Percentiles rank a stretch among this genome's conserved stretches.
These are phyloP conservation scores for Echinosophora koreensis DNA, from an alignment of 306 rosid species.

Conservation along the genomic window DNA sequence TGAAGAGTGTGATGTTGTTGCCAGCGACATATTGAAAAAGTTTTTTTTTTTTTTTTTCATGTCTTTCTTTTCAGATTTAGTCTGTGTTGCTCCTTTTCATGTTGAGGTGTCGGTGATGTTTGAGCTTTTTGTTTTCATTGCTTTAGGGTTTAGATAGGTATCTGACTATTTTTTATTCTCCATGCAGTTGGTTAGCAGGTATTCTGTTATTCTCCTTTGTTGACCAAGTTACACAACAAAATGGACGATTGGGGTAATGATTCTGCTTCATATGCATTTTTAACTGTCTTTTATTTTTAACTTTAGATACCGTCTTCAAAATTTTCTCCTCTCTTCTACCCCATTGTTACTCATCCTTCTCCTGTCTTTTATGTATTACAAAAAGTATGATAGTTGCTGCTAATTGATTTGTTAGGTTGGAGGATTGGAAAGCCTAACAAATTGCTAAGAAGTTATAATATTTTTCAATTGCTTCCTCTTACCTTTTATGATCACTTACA, in stretches of 20 bases:
- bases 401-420: slow-evolving; percentile 4
- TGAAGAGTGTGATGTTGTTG: not conserved
- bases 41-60: not conserved
- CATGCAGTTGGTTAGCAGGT: slow-evolving; percentile 35
- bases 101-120: not conserved
- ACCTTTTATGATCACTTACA: not conserved
- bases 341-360: not conserved
- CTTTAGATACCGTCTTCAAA: not conserved
- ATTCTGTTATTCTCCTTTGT: slow-evolving; percentile 26
- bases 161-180: slow-evolving; percentile 2
- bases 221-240: slow-evolving; percentile 23
- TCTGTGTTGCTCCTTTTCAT: too few relatives aligned
- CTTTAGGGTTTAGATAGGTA: not conserved
- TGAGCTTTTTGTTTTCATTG: not conserved
- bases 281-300: not conserved
- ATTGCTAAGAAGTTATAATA: too few relatives aligned
- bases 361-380: not conserved
- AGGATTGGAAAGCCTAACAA: not conserved
- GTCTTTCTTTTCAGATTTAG: not conserved
- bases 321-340: not conserved
- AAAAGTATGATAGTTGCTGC: slow-evolving; percentile 1
- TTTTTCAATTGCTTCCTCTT: slow-evolving; percentile 3
- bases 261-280: slow-evolving; percentile 13
- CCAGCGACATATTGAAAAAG: not conserved
- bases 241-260: slow-evolving; percentile 88